A percentile compares a stretch with the other conserved stretches of the same genome.
Conservation (phyloP, 2,329 filamentous ascomycete species). For the Rosellinia necatrix region DNA sequence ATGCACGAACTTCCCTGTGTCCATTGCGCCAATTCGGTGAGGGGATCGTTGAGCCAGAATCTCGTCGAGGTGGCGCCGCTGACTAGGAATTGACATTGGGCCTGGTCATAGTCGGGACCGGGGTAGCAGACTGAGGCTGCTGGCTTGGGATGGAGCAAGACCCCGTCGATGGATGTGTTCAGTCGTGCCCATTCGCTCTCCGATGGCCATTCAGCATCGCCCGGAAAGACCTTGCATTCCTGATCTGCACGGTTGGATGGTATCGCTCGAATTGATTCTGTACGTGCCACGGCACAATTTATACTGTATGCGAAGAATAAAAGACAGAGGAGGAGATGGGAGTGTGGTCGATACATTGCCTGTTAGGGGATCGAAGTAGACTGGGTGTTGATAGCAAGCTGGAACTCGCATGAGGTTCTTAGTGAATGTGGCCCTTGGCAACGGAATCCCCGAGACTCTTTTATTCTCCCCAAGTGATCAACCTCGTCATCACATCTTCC, state of each 20-base stretch:
- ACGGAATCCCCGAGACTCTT: slow-evolving; percentile 3
- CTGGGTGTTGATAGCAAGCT: not conserved
- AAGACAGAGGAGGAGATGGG: slow-evolving; percentile 6
- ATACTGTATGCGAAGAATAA: slow-evolving; percentile 3
- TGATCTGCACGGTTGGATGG: not conserved
- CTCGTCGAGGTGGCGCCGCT: slow-evolving; percentile 30
- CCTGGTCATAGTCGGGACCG: slow-evolving; percentile 33
- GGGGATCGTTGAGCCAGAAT: slow-evolving; percentile 43
- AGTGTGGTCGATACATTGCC: slow-evolving; percentile 1
- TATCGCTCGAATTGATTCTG: slow-evolving; percentile 21
- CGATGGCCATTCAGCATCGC: slow-evolving; percentile 34
- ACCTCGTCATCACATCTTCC: not conserved
- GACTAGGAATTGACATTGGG: slow-evolving; percentile 37
- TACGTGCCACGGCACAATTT: slow-evolving; percentile 6
- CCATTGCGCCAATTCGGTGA: slow-evolving; percentile 40
- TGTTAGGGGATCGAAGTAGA: not conserved
- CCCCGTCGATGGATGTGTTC: slow-evolving; percentile 38
- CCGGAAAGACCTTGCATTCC: slow-evolving; percentile 36
- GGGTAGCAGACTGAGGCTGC: slow-evolving; percentile 40
- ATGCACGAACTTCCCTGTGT: slow-evolving; percentile 43
- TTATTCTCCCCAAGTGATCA: not conserved
- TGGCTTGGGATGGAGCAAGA: slow-evolving; percentile 39
- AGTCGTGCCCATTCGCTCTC: slow-evolving; percentile 35
- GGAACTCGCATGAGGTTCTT: not conserved
- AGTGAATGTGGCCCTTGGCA: not conserved